Conservation (phyloP, 2,329 filamentous ascomycete genomes). For the Colletotrichum ledebouriae region DNA sequence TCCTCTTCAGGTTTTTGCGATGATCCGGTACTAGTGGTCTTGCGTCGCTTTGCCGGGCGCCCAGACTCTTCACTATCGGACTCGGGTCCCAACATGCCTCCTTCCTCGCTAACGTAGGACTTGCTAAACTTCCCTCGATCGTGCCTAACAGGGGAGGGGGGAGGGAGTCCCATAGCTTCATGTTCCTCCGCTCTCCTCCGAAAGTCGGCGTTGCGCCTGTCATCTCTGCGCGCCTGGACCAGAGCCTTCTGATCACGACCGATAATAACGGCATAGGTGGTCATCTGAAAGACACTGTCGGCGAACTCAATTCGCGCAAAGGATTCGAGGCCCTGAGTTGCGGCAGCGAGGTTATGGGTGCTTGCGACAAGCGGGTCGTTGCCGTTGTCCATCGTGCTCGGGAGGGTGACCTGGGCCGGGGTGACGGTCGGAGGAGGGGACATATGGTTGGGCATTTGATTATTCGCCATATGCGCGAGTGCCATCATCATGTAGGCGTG, state of each 20-base stretch:
- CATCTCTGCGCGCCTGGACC: constrained; percentile 66
- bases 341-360: constrained; percentile 50
- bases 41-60: constrained; percentile 62
- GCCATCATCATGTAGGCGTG: constrained; percentile 62
- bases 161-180: constrained; percentile 62
- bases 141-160: constrained; percentile 63
- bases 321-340: constrained; percentile 63
- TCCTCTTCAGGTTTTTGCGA: constrained; percentile 56
- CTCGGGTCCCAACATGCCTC: constrained; percentile 75
- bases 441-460: constrained; percentile 51
- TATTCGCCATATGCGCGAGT: constrained; percentile 56
- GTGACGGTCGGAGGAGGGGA: constrained; percentile 60
- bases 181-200: constrained; percentile 62
- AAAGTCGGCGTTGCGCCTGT: constrained; percentile 62
- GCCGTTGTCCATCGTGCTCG: constrained; percentile 52
- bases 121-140: constrained; percentile 70
- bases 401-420: constrained; percentile 61
- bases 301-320: constrained; percentile 76
- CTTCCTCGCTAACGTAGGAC: constrained; percentile 77
- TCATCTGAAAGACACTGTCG: constrained; percentile 85
- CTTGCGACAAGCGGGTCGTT: constrained; percentile 47
- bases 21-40: constrained; percentile 59
- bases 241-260: constrained; percentile 77
- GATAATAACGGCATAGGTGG: constrained; percentile 78
- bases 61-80: constrained; percentile 67